These are phyloP conservation scores for Parasarocladium wereldwijsianum DNA, from an alignment of 2,329 filamentous ascomycete species.

Conservation along the genomic window DNA sequence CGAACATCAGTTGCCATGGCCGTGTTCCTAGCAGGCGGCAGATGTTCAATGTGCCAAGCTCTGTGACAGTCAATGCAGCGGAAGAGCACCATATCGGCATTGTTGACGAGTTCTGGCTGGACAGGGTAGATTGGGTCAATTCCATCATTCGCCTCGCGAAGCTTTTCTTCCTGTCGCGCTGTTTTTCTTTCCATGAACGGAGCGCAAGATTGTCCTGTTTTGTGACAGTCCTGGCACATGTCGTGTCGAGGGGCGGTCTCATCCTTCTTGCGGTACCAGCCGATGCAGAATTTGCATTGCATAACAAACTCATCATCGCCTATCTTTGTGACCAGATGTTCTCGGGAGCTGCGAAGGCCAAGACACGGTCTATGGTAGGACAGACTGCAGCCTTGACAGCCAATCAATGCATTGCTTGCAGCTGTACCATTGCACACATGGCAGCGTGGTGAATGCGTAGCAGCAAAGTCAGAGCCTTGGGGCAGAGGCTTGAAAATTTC, in stretches of 20 bases:
- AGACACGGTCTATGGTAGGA: constrained; percentile 76
- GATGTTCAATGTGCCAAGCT: constrained; percentile 72
- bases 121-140: constrained; percentile 61
- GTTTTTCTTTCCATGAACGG: constrained; percentile 63
- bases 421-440: constrained; percentile 45
- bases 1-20: constrained; percentile 18
- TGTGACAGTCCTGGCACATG: constrained; percentile 55
- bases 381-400: constrained; percentile 81
- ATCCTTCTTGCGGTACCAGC: constrained; percentile 54
- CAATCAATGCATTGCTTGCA: constrained; percentile 53
- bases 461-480: constrained; percentile 49
- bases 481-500: constrained; percentile 58
- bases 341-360: constrained; percentile 54
- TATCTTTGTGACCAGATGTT: constrained; percentile 86
- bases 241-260: constrained; percentile 52
- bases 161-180: constrained; percentile 66
- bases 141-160: constrained; percentile 65
- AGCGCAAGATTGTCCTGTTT: constrained; percentile 51
- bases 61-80: constrained; percentile 66
- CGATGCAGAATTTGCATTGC: constrained; percentile 79
- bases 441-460: constrained; percentile 56
- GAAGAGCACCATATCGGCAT: constrained; percentile 63
- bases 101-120: constrained; percentile 52
- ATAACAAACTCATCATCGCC: constrained; percentile 64
- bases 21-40: constrained; percentile 35